Percentiles rank a stretch among this genome's conserved stretches.
Evolutionary conservation across 1,284 basidiomycete genomes (phyloP).

Genomic region (Moesziomyces globuligerus): DNA sequence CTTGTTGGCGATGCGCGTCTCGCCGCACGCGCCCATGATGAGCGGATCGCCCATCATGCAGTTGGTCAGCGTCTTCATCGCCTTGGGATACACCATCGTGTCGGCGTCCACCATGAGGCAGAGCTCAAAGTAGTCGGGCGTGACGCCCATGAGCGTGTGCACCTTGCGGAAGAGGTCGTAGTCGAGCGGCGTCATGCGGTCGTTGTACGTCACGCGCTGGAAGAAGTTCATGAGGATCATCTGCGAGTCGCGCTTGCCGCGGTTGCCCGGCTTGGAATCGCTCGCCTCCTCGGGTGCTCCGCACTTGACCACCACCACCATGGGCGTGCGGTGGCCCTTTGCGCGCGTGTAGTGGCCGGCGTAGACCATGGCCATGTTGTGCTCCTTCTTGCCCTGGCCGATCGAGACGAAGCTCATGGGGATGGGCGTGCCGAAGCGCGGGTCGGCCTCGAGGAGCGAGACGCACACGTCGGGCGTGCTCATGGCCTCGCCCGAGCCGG

Average conservation of each 20-base stretch:
- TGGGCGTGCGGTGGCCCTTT: conserved; percentile 86
- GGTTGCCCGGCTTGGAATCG: conserved; percentile 95
- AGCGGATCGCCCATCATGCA: conserved; percentile 97
- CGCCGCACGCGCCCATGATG: conserved; percentile 99
- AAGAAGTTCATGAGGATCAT: conserved; percentile 99
- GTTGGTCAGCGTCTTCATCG: conserved; percentile 68
- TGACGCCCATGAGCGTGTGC: conserved; percentile 96
- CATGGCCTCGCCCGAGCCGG: conserved; percentile 90
- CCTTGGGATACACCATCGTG: conserved; percentile 69
- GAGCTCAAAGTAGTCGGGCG: conserved; percentile 97
- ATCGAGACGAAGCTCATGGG: conserved; percentile 95
- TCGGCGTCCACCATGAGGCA: conserved; percentile 99
- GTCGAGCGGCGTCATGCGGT: conserved; percentile 96
- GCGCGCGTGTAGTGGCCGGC: conserved; percentile 88
- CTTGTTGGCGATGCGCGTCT: conserved; percentile 98
- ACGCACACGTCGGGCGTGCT: conserved; percentile 98
- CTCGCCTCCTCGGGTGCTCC: conserved; percentile 78
- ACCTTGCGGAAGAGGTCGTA: conserved; percentile 98
- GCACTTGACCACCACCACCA: conserved; percentile 96
- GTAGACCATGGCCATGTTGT: conserved; percentile 97
- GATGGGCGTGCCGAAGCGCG: conserved; percentile 92
- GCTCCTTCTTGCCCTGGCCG: conserved; percentile 84
- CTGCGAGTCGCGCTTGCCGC: conserved; percentile 98
- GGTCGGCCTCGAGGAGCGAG: conserved; percentile 87
- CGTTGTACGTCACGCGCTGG: conserved; percentile 97